Conservation (phyloP, 768 basidiomycete genomes). For the Steccherinum ochraceum region DNA sequence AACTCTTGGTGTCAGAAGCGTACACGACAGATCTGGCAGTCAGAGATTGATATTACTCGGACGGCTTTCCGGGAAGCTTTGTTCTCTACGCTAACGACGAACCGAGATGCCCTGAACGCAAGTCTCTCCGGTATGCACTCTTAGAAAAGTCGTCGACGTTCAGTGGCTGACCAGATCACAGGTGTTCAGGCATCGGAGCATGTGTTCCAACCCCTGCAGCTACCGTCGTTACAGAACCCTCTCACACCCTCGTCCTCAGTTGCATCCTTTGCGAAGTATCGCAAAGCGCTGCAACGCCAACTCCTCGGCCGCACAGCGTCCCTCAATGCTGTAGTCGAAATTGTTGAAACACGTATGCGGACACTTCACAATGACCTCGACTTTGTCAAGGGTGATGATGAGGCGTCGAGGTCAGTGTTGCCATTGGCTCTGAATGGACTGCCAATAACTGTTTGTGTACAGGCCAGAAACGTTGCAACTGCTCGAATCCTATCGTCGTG, state of each 20-base stretch:
- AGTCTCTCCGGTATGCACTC: background rate
- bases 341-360: constrained; percentile 54
- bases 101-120: background rate
- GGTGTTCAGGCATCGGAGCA: constrained; percentile 47
- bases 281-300: constrained; percentile 51
- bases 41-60: constrained; percentile 36
- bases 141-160: too few species aligned
- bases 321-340: constrained; percentile 50
- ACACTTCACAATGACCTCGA: constrained; percentile 56
- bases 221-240: constrained; percentile 37
- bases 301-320: constrained; percentile 59
- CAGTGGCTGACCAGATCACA: too few species aligned
- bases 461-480: too few species aligned
- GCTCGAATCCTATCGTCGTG: constrained; percentile 39
- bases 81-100: constrained; percentile 24
- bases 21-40: constrained; percentile 54
- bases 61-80: constrained; percentile 41
- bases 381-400: constrained; percentile 36
- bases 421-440: too few species aligned
- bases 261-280: constrained; percentile 56
- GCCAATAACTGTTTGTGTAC: too few species aligned
- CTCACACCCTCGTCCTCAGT: constrained; percentile 29
- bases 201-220: constrained; percentile 48
- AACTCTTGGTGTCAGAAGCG: constrained; percentile 51
- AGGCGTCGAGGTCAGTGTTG: too few species aligned